Percentiles rank a stretch among this genome's conserved stretches.
These are phyloP conservation scores for Botrytis elliptica DNA, from an alignment of 2,329 filamentous ascomycete species.

Conservation along the genomic window DNA sequence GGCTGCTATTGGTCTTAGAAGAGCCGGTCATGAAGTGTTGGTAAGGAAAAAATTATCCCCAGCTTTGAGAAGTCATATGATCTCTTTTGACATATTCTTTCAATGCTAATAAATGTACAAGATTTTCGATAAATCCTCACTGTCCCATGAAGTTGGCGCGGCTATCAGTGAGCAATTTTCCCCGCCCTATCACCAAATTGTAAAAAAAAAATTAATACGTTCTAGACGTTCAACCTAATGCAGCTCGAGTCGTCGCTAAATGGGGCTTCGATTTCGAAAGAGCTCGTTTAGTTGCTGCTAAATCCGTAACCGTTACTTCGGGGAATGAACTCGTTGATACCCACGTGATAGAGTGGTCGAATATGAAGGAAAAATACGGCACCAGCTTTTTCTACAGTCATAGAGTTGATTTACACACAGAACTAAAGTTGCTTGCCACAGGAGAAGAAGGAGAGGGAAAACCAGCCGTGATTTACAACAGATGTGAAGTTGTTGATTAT, in stretches of 20 bases:
- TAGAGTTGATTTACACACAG: constrained; percentile 52
- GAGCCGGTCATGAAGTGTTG: constrained; percentile 30
- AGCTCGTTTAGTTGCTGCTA: constrained; percentile 40
- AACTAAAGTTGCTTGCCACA: constrained; percentile 50
- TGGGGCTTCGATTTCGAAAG: constrained; percentile 45
- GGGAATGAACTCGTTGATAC: constrained; percentile 25
- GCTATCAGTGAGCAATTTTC: constrained; percentile 46
- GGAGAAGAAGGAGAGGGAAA: constrained; percentile 40
- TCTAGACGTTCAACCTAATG: constrained; percentile 55
- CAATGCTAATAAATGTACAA: constrained; percentile 30
- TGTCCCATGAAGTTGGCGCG: constrained; percentile 57
- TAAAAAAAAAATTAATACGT: background rate
- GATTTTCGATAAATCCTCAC: constrained; percentile 55
- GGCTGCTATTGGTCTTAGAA: constrained; percentile 48
- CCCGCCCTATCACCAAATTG: background rate
- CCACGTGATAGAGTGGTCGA: constrained; percentile 22
- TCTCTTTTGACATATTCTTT: too few species aligned
- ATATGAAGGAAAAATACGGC: constrained; percentile 28
- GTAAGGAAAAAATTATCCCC: constrained; percentile 17
- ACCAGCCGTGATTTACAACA: constrained; percentile 42
- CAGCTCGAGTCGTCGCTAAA: constrained; percentile 53
- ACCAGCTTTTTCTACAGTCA: constrained; percentile 54
- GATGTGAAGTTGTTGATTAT: constrained; percentile 42
- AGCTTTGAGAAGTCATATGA: background rate
- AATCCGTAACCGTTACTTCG: constrained; percentile 41